A percentile compares a stretch with the other conserved stretches of the same genome.
Evolutionary conservation across 169 alveolate species (phyloP).

Genomic region (Theileria equi): DNA sequence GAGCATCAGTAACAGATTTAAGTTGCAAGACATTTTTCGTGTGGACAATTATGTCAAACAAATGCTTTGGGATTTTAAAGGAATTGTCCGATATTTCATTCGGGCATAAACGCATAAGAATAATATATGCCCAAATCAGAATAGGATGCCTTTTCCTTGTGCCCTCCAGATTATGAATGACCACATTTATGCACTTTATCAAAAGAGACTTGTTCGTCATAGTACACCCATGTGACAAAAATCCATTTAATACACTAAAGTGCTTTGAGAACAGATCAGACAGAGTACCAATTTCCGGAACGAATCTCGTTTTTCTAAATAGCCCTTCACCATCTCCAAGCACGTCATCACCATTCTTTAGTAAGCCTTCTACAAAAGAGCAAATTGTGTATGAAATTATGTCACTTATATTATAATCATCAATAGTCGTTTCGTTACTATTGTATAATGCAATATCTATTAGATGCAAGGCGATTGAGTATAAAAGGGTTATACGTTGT

Average conservation of each 20-base stretch:
- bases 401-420: neutral
- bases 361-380: neutral
- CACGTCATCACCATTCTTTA: neutral
- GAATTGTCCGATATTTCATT: conserved; percentile 63
- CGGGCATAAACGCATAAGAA: conserved; percentile 46
- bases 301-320: neutral
- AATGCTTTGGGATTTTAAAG: conserved; percentile 64
- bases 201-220: conserved; percentile 10
- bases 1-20: conserved; percentile 64
- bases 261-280: conserved; percentile 36
- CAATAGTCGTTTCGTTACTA: neutral
- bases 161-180: conserved; percentile 22
- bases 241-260: conserved; percentile 36
- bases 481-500: neutral
- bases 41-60: conserved; percentile 68
- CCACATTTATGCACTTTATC: conserved; percentile 37
- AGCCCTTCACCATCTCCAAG: neutral
- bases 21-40: conserved; percentile 59
- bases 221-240: conserved; percentile 22
- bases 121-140: conserved; percentile 35
- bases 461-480: neutral
- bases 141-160: conserved; percentile 16
- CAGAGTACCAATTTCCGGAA: conserved; percentile 23
- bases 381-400: neutral
- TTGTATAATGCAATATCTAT: neutral